Base-by-base conservation (phyloP, 371 early-diverging fungal genomes). In the Syncephalastrum contaminatum region DNA sequence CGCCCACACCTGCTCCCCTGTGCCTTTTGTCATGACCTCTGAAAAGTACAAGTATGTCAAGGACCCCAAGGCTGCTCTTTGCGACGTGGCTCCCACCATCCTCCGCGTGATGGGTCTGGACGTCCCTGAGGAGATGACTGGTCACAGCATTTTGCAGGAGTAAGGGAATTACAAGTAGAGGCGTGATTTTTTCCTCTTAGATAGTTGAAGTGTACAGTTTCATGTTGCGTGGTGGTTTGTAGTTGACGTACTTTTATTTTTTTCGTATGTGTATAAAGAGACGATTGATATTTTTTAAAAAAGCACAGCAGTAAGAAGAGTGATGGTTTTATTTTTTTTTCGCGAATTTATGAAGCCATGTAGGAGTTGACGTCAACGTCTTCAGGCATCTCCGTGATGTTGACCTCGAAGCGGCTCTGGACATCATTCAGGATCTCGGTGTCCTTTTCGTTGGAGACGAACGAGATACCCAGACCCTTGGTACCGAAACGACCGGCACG, bases 401-500 rank as follows among this genome's bases (percentile, higher is more conserved):
- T 91, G 65, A 98, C 95, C 74, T 97, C 98, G 70, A 98, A 98
- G 53, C 94, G 85, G 48, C 88, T 89, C 79, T 99, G 99, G 39
- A 99, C 93, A 54, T 91, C 82, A 66, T 94, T 90, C 47, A 99
- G 70, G 1, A 88, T 77, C 43, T 78, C 75, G 20, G 86, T 81
- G 68, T 99, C 99, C 50, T 87, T 92, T 18, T 89, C 89, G 25
- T 88, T 89, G 15, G 95, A 82, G n/a, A 98, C 93, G 79, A 99
- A 97, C 6, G 96, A 96, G 54, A 99, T 89, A 48, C 95, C 98
- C 30, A 97, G 80, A 75, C 99, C 99, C 84, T 96, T 94, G 68
- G 99, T 98, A 75, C 98, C 99, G 75, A 99, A 99, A 84, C 99
- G 92, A 59, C 99, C 99, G 50, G 99, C 98, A 87, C 99, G 94